Conservation (phyloP, 805 yeast species). For the Hanseniaspora lachancei region DNA sequence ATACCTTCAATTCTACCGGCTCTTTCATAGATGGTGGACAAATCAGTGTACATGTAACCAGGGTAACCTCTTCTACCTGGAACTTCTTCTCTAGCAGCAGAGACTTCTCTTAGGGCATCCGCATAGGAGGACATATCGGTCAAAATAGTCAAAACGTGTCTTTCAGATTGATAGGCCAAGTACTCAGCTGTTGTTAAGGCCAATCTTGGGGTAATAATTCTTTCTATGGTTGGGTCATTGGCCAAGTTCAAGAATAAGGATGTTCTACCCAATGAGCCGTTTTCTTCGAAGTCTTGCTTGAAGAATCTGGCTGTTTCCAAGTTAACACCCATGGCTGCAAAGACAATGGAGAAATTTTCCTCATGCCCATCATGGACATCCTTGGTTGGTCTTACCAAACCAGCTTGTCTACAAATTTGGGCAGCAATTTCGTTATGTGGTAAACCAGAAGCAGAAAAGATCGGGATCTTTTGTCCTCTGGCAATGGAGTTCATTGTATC, state of each 20-base stretch:
- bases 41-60: conserved; percentile 99
- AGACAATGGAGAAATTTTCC: conserved; percentile 96
- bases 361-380: conserved; percentile 99
- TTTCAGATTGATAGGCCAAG: conserved; percentile 96
- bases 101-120: conserved; percentile 97
- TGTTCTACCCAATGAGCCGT: conserved; percentile 96
- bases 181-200: conserved; percentile 98
- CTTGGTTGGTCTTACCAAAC: conserved; percentile 96
- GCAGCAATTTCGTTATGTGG: conserved; percentile 99
- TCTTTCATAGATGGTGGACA: conserved; percentile 96
- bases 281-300: conserved; percentile 98
- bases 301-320: conserved; percentile 96
- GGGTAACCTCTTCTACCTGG: conserved; percentile 99
- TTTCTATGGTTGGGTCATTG: conserved; percentile 97
- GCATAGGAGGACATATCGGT: conserved; percentile 99
- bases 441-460: conserved; percentile 96
- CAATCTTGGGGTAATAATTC: conserved; percentile 97
- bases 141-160: conserved; percentile 93
- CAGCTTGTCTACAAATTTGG: conserved; percentile 99
- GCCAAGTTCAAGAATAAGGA: conserved; percentile 94
- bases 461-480: conserved; percentile 98
- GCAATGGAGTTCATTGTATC: conserved; percentile 99
- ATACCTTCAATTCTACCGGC: conserved; percentile 99
- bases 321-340: conserved; percentile 99
- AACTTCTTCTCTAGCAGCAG: conserved; percentile 99